These are phyloP conservation scores for Dendrocalamus latiflorus DNA, from an alignment of 202 grass and related monocot genomes.

Conservation along the genomic window DNA sequence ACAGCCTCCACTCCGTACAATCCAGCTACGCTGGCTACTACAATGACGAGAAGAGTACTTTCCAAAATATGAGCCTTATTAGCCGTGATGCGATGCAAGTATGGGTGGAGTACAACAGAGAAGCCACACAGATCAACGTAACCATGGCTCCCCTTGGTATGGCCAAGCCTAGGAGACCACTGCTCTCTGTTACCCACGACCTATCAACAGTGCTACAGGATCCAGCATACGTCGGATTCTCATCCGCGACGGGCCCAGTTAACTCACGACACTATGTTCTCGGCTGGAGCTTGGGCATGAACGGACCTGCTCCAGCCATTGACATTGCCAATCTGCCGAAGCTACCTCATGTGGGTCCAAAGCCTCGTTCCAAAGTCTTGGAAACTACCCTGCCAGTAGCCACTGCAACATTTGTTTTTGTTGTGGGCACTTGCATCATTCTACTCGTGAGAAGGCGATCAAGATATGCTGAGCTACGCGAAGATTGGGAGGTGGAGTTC, in stretches of 20 bases:
- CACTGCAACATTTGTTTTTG: too few species aligned
- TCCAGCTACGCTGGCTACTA: not conserved
- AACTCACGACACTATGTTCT: not conserved
- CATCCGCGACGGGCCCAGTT: not conserved
- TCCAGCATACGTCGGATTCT: not conserved
- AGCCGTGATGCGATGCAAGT: not conserved
- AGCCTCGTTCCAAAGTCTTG: too few species aligned
- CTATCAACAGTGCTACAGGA: not conserved
- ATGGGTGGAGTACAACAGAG: constrained; percentile 3
- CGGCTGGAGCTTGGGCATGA: constrained; percentile 22
- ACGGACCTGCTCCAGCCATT: not conserved
- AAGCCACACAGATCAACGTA: not conserved
- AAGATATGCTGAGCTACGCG: too few species aligned
- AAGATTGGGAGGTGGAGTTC: not conserved
- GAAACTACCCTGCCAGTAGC: too few species aligned
- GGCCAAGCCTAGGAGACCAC: not conserved
- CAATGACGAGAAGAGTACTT: not conserved
- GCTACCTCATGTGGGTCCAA: not conserved
- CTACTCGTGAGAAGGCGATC: too few species aligned
- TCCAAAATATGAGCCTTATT: not conserved
- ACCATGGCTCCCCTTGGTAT: not conserved
- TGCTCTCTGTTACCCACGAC: not conserved
- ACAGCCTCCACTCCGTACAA: not conserved
- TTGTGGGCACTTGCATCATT: fast-evolving
- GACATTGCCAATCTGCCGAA: not conserved